A percentile compares a stretch with the other conserved stretches of the same genome.
Conservation (phyloP, 2,329 filamentous ascomycete species). For the Chaetomium strumarium region DNA sequence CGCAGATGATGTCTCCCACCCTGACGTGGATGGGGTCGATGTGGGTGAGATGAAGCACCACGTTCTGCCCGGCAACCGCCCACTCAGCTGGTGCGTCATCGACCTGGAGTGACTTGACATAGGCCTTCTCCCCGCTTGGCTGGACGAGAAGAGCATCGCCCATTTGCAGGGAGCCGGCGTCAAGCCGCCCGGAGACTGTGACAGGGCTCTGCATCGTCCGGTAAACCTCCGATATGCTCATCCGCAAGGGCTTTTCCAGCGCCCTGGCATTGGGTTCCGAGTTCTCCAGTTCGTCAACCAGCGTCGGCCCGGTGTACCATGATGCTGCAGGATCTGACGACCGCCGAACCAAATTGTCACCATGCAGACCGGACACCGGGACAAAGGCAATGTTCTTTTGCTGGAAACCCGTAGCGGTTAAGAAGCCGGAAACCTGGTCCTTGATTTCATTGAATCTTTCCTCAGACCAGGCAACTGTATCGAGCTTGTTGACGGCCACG, state of each 20-base stretch:
- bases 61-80: constrained; percentile 88
- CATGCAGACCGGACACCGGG: constrained; percentile 81
- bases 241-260: constrained; percentile 71
- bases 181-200: constrained; percentile 79
- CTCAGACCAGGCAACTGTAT: constrained; percentile 76
- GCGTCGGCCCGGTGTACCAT: constrained; percentile 77
- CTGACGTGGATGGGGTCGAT: constrained; percentile 80
- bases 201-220: constrained; percentile 73
- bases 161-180: constrained; percentile 75
- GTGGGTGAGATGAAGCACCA: constrained; percentile 74
- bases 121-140: constrained; percentile 74
- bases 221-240: constrained; percentile 86
- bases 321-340: constrained; percentile 50
- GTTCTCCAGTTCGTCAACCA: constrained; percentile 80
- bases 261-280: constrained; percentile 67
- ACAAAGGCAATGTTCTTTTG: constrained; percentile 78
- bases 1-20: constrained; percentile 82
- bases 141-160: constrained; percentile 76
- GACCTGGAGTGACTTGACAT: constrained; percentile 74
- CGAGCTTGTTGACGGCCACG: constrained; percentile 93
- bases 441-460: constrained; percentile 79
- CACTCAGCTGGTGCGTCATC: constrained; percentile 71
- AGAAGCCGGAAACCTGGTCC: constrained; percentile 75
- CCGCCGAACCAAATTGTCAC: constrained; percentile 71
- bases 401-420: constrained; percentile 76